Evolutionary conservation across 495 filamentous ascomycete species (phyloP).

Genomic region (Ascobolus immersus): DNA sequence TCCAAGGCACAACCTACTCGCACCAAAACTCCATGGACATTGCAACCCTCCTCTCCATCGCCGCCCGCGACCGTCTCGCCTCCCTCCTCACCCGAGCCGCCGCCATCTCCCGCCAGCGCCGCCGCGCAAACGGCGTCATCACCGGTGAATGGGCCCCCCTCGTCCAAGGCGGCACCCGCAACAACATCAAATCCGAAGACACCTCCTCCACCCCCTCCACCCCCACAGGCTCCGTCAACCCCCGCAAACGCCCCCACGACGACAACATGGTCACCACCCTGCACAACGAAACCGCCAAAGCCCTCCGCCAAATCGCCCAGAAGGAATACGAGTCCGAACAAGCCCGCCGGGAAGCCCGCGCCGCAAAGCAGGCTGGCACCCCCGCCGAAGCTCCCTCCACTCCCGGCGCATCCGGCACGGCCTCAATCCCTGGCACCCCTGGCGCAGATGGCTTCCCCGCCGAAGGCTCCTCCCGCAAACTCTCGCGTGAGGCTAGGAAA

Average conservation of each 20-base stretch:
- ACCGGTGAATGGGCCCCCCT: slow-evolving; percentile 14
- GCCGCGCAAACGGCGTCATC: slow-evolving; percentile 13
- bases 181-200: slow-evolving; percentile 3
- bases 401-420: slow-evolving; percentile 6
- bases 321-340: slow-evolving; percentile 12
- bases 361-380: slow-evolving; percentile 4
- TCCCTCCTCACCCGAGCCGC: slow-evolving; percentile 11
- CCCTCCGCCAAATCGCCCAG: slow-evolving; percentile 12
- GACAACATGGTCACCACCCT: slow-evolving; percentile 9
- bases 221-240: not conserved
- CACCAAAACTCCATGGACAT: slow-evolving; percentile 13
- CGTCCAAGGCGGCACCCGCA: slow-evolving; percentile 10
- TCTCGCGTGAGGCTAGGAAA: slow-evolving; percentile 27
- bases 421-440: slow-evolving; percentile 4
- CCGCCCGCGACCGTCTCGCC: slow-evolving; percentile 10
- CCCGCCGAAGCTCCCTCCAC: slow-evolving; percentile 3
- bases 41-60: slow-evolving; percentile 10
- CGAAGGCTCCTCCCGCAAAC: slow-evolving; percentile 4
- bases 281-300: slow-evolving; percentile 12
- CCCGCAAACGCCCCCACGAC: not conserved
- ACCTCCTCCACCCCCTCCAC: not conserved
- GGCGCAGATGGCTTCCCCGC: slow-evolving; percentile 4
- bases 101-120: slow-evolving; percentile 11
- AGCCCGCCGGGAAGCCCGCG: slow-evolving; percentile 12
- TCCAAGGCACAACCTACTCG: slow-evolving; percentile 6